Conservation (phyloP, 2,329 filamentous ascomycete species). For the Penicillium thymicola region DNA sequence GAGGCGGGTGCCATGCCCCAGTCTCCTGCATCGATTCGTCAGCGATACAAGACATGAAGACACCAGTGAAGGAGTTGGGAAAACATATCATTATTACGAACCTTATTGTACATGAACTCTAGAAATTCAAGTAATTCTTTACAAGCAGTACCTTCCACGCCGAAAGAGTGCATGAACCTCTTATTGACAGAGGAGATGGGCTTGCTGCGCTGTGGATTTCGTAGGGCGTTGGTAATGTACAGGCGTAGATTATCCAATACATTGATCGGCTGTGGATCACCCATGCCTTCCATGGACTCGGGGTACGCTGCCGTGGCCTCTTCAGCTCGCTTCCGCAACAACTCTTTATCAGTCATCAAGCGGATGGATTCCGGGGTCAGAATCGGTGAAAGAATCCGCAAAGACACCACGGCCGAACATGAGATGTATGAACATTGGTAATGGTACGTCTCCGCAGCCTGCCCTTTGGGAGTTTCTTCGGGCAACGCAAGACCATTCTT, state of each 20-base stretch:
- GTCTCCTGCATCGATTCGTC: conserved; percentile 28
- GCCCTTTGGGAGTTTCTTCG: conserved; percentile 31
- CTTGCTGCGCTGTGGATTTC: conserved; percentile 49
- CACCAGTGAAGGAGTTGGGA: not conserved
- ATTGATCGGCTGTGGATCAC: conserved; percentile 51
- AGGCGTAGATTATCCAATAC: conserved; percentile 56
- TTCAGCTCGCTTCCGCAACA: conserved; percentile 54
- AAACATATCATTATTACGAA: conserved; percentile 27
- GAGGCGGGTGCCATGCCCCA: conserved; percentile 45
- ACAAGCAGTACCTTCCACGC: conserved; percentile 54
- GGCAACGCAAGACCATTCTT: conserved; percentile 18
- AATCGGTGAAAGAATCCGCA: conserved; percentile 53
- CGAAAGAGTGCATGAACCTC: conserved; percentile 62
- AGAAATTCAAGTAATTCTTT: conserved; percentile 55
- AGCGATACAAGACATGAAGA: not conserved
- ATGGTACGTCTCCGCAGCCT: conserved; percentile 43
- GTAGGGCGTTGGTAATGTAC: conserved; percentile 60
- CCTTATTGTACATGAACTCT: conserved; percentile 52
- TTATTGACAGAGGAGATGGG: conserved; percentile 60
- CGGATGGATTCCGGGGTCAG: conserved; percentile 49
- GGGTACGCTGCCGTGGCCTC: conserved; percentile 51
- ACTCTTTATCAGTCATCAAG: conserved; percentile 53
- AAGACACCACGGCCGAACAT: conserved; percentile 54
- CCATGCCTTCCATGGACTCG: conserved; percentile 53
- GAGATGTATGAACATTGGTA: conserved; percentile 60